These are phyloP conservation scores for Apiotrichum montevideense DNA, from an alignment of 1,284 basidiomycete species.

Conservation along the genomic window DNA sequence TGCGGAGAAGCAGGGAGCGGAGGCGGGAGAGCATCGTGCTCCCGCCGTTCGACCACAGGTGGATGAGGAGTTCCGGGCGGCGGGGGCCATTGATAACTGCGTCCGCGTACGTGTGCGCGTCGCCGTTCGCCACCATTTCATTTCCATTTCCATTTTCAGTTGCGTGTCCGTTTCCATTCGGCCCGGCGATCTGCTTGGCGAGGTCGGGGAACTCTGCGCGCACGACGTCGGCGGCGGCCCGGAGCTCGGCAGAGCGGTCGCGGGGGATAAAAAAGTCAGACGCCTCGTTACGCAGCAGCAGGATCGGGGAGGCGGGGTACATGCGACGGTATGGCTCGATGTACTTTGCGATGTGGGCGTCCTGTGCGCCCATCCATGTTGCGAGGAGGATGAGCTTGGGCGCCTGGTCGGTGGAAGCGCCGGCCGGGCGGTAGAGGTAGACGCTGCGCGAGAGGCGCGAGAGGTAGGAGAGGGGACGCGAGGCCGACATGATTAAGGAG, in stretches of 20 bases:
- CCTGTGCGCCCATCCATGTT: conserved; percentile 16
- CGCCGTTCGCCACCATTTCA: background rate
- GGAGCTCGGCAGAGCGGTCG: background rate
- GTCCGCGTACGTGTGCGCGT: background rate
- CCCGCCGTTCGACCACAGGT: conserved; percentile 18
- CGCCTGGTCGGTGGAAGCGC: background rate
- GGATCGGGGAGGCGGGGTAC: conserved; percentile 12
- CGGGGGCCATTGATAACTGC: too few species aligned
- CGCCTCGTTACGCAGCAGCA: conserved; percentile 12
- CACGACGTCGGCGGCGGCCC: background rate
- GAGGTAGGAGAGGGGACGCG: background rate
- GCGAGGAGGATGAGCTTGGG: conserved; percentile 14
- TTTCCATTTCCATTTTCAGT: too few species aligned
- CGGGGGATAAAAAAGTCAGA: conserved; percentile 7
- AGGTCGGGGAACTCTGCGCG: background rate
- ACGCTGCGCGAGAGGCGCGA: background rate
- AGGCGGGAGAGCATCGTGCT: conserved; percentile 1
- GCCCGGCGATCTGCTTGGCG: background rate
- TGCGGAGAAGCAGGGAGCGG: background rate
- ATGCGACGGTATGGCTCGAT: conserved; percentile 8
- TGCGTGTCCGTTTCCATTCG: too few species aligned
- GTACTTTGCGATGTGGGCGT: conserved; percentile 14
- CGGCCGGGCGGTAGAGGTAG: conserved; percentile 1
- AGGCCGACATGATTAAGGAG: background rate
- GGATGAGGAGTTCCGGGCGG: conserved; percentile 7